A percentile compares a stretch with the other conserved stretches of the same genome.
phyloP scores from a whole-genome alignment of 2,329 filamentous ascomycete genomes.

The Colletotrichum falcatum region DNA sequence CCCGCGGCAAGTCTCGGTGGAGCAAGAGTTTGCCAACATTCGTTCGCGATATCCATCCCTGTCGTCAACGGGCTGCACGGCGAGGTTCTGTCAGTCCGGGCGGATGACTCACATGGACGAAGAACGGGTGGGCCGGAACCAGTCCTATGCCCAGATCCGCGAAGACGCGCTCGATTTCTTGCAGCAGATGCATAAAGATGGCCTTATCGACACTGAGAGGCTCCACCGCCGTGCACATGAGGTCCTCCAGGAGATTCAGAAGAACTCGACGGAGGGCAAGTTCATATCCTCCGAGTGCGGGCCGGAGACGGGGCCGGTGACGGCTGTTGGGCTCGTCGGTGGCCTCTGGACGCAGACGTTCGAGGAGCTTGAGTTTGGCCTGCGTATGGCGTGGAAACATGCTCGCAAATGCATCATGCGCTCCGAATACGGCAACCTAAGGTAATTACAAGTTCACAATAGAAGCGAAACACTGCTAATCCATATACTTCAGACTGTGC shows the following conservation, averaged over 20 bases:
- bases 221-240: constrained; percentile 33
- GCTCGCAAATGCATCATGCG: constrained; percentile 40
- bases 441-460: background rate
- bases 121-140: constrained; percentile 36
- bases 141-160: constrained; percentile 38
- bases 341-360: constrained; percentile 39
- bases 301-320: constrained; percentile 14
- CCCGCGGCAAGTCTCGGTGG: constrained; percentile 23
- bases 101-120: constrained; percentile 38
- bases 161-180: constrained; percentile 37
- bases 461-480: background rate
- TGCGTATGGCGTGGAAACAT: constrained; percentile 34
- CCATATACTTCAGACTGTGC: constrained; percentile 5
- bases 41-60: constrained; percentile 33
- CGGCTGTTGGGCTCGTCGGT: constrained; percentile 24
- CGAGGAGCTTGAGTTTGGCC: constrained; percentile 37
- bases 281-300: constrained; percentile 23
- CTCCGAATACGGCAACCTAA: constrained; percentile 34
- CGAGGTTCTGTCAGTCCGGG: constrained; percentile 35
- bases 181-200: constrained; percentile 36
- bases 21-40: constrained; percentile 39
- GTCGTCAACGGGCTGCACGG: constrained; percentile 33
- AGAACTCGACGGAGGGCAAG: constrained; percentile 34
- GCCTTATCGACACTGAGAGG: constrained; percentile 25
- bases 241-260: constrained; percentile 36